Percentiles rank a stretch among this genome's conserved stretches.
Conservation (phyloP, 306 rosid genomes). For the Psophocarpus tetragonolobus region DNA sequence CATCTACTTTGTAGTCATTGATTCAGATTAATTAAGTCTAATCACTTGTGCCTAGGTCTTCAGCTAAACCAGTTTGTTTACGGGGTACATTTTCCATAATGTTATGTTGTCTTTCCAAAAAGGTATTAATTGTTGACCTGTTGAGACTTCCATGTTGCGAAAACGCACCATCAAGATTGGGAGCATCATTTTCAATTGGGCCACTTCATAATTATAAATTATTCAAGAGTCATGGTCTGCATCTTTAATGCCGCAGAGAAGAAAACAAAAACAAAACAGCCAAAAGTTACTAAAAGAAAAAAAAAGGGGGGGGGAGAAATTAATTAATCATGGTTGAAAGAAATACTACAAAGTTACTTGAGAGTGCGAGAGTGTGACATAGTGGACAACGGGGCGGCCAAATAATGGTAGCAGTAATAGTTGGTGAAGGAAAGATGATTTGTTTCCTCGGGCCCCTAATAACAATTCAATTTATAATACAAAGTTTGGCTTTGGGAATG, state of each 20-base stretch:
- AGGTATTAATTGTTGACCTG: slow-evolving; percentile 46
- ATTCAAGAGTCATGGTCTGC: slow-evolving; percentile 24
- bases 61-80: slow-evolving; percentile 24
- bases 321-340: slow-evolving; percentile 23
- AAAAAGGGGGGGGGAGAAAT: background rate
- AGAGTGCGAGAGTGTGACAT: slow-evolving; percentile 39
- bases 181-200: slow-evolving; percentile 40
- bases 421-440: slow-evolving; percentile 38
- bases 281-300: slow-evolving; percentile 30
- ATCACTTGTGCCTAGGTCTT: slow-evolving; percentile 39
- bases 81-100: slow-evolving; percentile 2
- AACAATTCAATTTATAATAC: slow-evolving; percentile 19
- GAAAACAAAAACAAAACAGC: slow-evolving; percentile 29
- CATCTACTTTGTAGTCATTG: slow-evolving; percentile 11
- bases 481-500: slow-evolving; percentile 26
- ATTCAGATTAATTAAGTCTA: slow-evolving; percentile 35
- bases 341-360: slow-evolving; percentile 20
- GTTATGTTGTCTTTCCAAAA: slow-evolving; percentile 32
- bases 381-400: slow-evolving; percentile 36
- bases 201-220: slow-evolving; percentile 41
- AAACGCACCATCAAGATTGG: slow-evolving; percentile 40
- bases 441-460: slow-evolving; percentile 86
- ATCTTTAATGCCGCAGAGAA: slow-evolving; percentile 28
- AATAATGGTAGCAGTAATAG: slow-evolving; percentile 31
- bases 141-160: slow-evolving; percentile 23